Evolutionary conservation across 306 rosid genomes (phyloP).

Genomic region (Geum urbanum): DNA sequence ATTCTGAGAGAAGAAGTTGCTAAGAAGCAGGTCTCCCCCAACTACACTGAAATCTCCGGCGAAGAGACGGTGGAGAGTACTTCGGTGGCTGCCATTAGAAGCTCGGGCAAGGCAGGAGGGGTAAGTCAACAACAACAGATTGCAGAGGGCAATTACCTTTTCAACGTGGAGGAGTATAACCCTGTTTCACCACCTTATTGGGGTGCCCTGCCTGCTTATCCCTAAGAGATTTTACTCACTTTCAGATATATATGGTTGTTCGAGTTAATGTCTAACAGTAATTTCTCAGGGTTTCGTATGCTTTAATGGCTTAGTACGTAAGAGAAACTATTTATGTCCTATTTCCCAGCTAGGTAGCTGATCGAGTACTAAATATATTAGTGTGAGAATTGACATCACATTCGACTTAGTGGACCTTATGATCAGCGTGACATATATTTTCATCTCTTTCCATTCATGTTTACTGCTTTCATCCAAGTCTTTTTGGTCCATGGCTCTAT

Average conservation of each 20-base stretch:
- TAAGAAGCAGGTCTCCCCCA: slow-evolving; percentile 50
- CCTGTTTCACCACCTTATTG: slow-evolving; percentile 58
- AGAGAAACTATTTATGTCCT: background rate
- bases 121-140: slow-evolving; percentile 35
- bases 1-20: slow-evolving; percentile 57
- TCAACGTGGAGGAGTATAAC: slow-evolving; percentile 54
- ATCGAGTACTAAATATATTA: background rate
- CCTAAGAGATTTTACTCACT: slow-evolving; percentile 10
- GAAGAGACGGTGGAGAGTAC: slow-evolving; percentile 83
- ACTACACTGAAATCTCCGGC: slow-evolving; percentile 62
- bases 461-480: background rate
- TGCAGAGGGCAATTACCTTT: slow-evolving; percentile 47
- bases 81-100: slow-evolving; percentile 44
- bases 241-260: background rate
- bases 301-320: background rate
- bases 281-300: background rate
- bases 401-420: slow-evolving; percentile 2
- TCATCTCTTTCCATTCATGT: background rate
- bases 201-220: slow-evolving; percentile 60
- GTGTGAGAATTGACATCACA: slow-evolving; percentile 7
- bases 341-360: background rate
- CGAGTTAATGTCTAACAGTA: background rate
- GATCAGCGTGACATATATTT: slow-evolving; percentile 9
- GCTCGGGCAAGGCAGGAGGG: slow-evolving; percentile 37
- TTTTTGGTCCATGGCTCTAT: background rate